Conservation (phyloP, 1,284 basidiomycete species). For the Neolentinus lepideus region DNA sequence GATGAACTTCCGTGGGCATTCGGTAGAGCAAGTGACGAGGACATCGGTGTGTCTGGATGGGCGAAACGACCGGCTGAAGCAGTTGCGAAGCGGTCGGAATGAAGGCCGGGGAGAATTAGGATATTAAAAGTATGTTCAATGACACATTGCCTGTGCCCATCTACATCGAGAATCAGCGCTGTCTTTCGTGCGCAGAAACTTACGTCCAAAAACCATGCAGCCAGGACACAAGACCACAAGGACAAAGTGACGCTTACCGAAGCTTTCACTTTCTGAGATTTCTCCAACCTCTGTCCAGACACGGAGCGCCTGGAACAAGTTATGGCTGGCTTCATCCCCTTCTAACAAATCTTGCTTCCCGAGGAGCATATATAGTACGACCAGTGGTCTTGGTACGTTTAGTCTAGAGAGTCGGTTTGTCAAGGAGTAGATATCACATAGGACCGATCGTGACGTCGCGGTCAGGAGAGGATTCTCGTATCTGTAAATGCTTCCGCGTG, state of each 20-base stretch:
- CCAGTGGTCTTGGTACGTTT: slow-evolving; percentile 57
- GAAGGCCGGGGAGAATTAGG: slow-evolving; percentile 29
- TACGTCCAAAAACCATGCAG: too few species aligned
- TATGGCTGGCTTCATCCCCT: slow-evolving; percentile 7
- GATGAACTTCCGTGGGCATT: not conserved
- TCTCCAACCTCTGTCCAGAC: slow-evolving; percentile 71
- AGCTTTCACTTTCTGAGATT: slow-evolving; percentile 66
- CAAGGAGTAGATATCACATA: slow-evolving; percentile 59
- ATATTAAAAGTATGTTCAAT: slow-evolving; percentile 53
- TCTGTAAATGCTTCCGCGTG: slow-evolving; percentile 21
- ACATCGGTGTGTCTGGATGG: not conserved
- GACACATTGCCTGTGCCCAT: slow-evolving; percentile 62
- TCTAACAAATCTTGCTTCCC: slow-evolving; percentile 21
- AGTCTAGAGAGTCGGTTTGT: slow-evolving; percentile 48
- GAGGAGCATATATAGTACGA: slow-evolving; percentile 50
- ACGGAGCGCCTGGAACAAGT: slow-evolving; percentile 50
- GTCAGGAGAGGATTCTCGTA: slow-evolving; percentile 74
- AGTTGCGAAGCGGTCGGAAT: slow-evolving; percentile 13
- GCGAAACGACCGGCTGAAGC: slow-evolving; percentile 6
- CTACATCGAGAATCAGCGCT: slow-evolving; percentile 24
- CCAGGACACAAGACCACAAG: too few species aligned
- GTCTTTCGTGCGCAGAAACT: too few species aligned
- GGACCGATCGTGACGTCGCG: slow-evolving; percentile 61
- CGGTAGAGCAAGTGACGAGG: not conserved
- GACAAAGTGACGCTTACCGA: too few species aligned